Conservation (phyloP, 2,329 filamentous ascomycete species). For the Penicillium capsulatum region DNA sequence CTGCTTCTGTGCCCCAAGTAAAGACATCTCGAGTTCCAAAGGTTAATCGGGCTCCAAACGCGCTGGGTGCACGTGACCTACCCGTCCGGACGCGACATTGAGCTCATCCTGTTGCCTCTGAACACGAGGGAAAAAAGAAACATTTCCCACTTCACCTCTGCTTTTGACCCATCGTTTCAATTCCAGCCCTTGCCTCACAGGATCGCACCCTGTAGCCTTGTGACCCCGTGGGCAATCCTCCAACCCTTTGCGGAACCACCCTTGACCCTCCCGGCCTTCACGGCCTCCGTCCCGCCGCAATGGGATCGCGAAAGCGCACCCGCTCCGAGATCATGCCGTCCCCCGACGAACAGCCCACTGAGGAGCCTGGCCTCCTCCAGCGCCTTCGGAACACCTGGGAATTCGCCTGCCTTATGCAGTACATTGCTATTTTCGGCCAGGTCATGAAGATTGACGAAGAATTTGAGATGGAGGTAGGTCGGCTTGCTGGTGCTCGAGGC, state of each 20-base stretch:
- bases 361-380: slow-evolving; percentile 51
- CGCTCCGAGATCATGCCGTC: slow-evolving; percentile 54
- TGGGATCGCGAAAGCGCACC: slow-evolving; percentile 54
- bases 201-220: slow-evolving; percentile 1
- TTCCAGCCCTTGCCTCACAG: not conserved
- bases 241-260: not conserved
- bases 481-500: slow-evolving; percentile 1
- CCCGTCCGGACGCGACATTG: slow-evolving; percentile 32
- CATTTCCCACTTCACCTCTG: slow-evolving; percentile 6
- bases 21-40: too few relatives aligned
- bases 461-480: slow-evolving; percentile 79
- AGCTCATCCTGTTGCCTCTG: slow-evolving; percentile 29
- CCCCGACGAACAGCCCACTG: slow-evolving; percentile 35
- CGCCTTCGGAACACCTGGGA: slow-evolving; percentile 89
- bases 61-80: slow-evolving; percentile 29
- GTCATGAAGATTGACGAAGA: slow-evolving; percentile 85
- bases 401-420: slow-evolving; percentile 90
- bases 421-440: slow-evolving; percentile 85
- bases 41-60: slow-evolving; percentile 16
- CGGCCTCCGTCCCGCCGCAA: slow-evolving; percentile 36
- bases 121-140: slow-evolving; percentile 23
- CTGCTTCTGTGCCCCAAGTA: too few relatives aligned
- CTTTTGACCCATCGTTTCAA: not conserved
- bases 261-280: slow-evolving; percentile 22
- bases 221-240: slow-evolving; percentile 1